Percentiles rank a stretch among this genome's conserved stretches.
Conservation (phyloP, 176 grass and related monocot genomes). For the Elymus sibiricus region DNA sequence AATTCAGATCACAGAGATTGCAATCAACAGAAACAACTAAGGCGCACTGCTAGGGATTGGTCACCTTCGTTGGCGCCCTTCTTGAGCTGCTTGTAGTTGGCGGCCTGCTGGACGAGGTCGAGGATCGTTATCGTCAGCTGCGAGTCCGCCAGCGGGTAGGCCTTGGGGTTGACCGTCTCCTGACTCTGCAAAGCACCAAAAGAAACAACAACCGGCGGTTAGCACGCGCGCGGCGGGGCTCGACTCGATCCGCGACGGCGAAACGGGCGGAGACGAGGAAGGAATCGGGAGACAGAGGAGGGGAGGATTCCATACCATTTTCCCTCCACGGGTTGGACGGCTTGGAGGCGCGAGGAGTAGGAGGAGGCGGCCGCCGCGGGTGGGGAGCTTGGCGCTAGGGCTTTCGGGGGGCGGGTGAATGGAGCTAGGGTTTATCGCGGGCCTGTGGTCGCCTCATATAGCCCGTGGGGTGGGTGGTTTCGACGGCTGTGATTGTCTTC, state of each 20-base stretch:
- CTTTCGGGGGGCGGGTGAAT: slow-evolving; percentile 5
- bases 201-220: neutral
- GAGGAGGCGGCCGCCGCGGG: slow-evolving; percentile 27
- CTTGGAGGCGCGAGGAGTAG: neutral
- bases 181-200: slow-evolving; percentile 41
- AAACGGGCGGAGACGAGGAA: neutral
- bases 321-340: neutral
- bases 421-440: slow-evolving; percentile 34
- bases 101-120: slow-evolving; percentile 71
- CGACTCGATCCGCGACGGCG: neutral
- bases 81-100: slow-evolving; percentile 92
- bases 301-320: slow-evolving; percentile 8
- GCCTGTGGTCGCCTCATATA: slow-evolving; percentile 21
- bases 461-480: slow-evolving; percentile 18
- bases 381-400: slow-evolving; percentile 14
- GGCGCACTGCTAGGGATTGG: neutral
- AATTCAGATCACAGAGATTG: neutral
- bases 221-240: neutral
- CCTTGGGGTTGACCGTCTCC: slow-evolving; percentile 84
- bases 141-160: slow-evolving; percentile 77
- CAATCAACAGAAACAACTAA: neutral
- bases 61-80: slow-evolving; percentile 90
- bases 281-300: neutral
- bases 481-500: slow-evolving; percentile 32
- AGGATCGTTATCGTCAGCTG: slow-evolving; percentile 70